Conservation (phyloP, 148 eudicot genomes). For the Fallopia convolvulus region DNA sequence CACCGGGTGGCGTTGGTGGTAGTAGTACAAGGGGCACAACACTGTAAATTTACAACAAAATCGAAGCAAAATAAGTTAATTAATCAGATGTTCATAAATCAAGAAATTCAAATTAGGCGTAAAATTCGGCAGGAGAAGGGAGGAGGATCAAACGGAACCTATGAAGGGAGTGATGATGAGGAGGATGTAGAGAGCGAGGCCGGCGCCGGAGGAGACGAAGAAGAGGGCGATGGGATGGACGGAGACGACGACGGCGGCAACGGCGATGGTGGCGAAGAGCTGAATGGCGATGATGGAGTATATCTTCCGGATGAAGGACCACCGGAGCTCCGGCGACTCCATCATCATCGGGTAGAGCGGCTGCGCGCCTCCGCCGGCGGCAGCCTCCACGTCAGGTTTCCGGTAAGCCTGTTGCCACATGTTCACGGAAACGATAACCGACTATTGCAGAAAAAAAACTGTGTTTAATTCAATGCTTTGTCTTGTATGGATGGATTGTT, state of each 20-base stretch:
- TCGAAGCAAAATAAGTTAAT: not conserved
- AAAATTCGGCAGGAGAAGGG: too few relatives aligned
- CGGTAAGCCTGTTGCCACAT: conserved; percentile 46
- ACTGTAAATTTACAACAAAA: conserved; percentile 24
- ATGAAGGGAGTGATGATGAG: conserved; percentile 68
- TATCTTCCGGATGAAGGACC: conserved; percentile 79
- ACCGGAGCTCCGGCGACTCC: conserved; percentile 60
- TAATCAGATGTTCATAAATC: not conserved
- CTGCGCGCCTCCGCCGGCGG: not conserved
- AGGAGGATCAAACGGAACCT: conserved; percentile 20
- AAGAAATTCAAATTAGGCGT: not conserved
- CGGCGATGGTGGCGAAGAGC: conserved; percentile 60
- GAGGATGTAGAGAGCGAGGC: conserved; percentile 53
- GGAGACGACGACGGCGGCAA: conserved; percentile 64
- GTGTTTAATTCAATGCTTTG: not conserved
- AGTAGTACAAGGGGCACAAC: conserved; percentile 51
- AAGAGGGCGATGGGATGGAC: conserved; percentile 46
- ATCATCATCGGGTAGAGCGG: conserved; percentile 59
- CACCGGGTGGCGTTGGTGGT: conserved; percentile 51
- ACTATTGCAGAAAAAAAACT: not conserved
- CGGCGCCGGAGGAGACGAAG: conserved; percentile 49
- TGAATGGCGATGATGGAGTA: conserved; percentile 69
- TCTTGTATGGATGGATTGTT: not conserved
- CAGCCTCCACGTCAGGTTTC: conserved; percentile 64
- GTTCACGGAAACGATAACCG: not conserved